Evolutionary conservation across 331 rosid genomes (phyloP).

Genomic region (Pyrus hybrid): DNA sequence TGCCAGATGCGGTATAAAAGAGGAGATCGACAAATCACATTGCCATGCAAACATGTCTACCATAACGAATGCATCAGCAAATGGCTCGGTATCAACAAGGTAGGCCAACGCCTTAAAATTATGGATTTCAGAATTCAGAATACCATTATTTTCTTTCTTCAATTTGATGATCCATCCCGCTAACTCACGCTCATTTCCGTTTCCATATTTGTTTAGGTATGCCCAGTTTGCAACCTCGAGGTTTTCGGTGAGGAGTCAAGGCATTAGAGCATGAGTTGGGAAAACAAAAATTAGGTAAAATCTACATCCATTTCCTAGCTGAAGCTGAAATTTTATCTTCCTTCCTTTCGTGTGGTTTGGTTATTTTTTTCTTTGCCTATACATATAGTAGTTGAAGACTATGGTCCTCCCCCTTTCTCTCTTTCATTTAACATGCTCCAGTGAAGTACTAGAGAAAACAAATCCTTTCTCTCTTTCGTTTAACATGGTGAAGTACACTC

Average conservation of each 20-base stretch:
- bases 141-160: neutral
- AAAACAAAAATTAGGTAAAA: no score
- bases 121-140: neutral
- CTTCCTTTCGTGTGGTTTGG: neutral
- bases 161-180: neutral
- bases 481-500: no score
- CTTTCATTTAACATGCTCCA: neutral
- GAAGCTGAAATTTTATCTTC: neutral
- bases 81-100: constrained; percentile 97
- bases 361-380: neutral
- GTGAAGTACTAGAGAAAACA: neutral
- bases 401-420: constrained; percentile 6
- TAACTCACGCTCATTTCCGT: neutral
- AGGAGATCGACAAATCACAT: constrained; percentile 77
- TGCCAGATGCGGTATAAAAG: constrained; percentile 90
- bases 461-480: no score
- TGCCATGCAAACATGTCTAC: constrained; percentile 87
- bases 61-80: constrained; percentile 80
- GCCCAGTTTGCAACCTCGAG: constrained; percentile 92
- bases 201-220: constrained; percentile 49
- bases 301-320: neutral
- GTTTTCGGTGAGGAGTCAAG: constrained; percentile 59
- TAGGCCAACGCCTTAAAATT: constrained; percentile 6
- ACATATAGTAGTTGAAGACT: constrained; percentile 17
- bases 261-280: constrained; percentile 16